A percentile compares a stretch with the other conserved stretches of the same genome.
Conservation (phyloP, 163 green algal genomes). For the Volvox carteri region DNA sequence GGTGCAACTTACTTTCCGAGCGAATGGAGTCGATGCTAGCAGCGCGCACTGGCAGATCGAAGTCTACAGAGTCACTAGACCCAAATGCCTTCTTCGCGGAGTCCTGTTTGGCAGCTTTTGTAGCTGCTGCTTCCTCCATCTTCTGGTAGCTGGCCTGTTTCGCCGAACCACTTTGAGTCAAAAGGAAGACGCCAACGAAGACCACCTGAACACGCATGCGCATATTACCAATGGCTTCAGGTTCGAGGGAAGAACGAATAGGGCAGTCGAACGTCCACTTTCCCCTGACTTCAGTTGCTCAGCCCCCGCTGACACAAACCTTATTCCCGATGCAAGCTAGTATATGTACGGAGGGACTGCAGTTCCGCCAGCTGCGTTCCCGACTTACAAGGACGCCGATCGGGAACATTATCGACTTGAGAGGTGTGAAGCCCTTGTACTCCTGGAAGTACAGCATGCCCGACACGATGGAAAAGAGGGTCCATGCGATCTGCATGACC, state of each 20-base stretch:
- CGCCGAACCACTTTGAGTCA: slow-evolving; percentile 67
- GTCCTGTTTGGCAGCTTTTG: slow-evolving; percentile 11
- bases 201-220: slow-evolving; percentile 69
- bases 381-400: slow-evolving; percentile 74
- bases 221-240: background rate
- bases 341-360: too few relatives aligned
- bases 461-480: slow-evolving; percentile 85
- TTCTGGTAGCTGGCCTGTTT: slow-evolving; percentile 34
- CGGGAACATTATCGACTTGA: slow-evolving; percentile 83
- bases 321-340: too few relatives aligned
- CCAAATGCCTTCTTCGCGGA: slow-evolving; percentile 14
- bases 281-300: background rate
- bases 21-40: background rate
- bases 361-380: background rate
- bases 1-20: background rate
- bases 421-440: slow-evolving; percentile 67
- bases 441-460: slow-evolving; percentile 89
- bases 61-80: background rate
- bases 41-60: background rate
- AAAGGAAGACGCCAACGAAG: slow-evolving; percentile 82
- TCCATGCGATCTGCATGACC: slow-evolving; percentile 91
- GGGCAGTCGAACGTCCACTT: too few relatives aligned
- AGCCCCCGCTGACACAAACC: too few relatives aligned
- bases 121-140: slow-evolving; percentile 25
- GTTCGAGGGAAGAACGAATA: background rate